phyloP scores from a whole-genome alignment of 306 rosid species.

The Vigna unguiculata region DNA sequence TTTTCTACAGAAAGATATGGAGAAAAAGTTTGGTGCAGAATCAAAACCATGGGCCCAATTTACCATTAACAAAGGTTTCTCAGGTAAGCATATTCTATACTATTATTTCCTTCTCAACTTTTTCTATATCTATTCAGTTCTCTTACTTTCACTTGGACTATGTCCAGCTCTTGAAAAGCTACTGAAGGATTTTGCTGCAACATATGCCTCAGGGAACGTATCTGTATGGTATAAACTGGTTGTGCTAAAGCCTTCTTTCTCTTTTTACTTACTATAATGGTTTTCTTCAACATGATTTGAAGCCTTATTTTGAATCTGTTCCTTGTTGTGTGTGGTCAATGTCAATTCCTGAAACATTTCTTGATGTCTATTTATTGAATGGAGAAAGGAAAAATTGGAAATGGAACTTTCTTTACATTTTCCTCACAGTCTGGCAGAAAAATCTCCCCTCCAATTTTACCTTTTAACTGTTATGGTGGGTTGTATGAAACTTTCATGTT shows the following conservation, averaged over 20 bases:
- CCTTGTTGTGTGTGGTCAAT: not conserved
- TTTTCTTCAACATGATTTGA: not conserved
- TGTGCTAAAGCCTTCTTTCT: constrained; percentile 7
- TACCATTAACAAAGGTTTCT: constrained; percentile 52
- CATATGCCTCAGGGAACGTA: constrained; percentile 51
- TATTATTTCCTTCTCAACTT: not conserved
- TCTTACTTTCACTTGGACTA: constrained; percentile 7
- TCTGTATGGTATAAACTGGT: constrained; percentile 46
- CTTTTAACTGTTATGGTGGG: not conserved
- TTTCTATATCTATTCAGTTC: not conserved
- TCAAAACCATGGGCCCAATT: constrained; percentile 44
- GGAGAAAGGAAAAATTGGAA: not conserved
- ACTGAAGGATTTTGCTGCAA: constrained; percentile 50
- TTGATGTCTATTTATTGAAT: constrained; percentile 12
- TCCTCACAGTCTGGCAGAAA: not conserved
- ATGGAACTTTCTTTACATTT: not conserved
- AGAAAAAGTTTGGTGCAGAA: constrained; percentile 51
- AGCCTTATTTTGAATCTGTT: constrained; percentile 1
- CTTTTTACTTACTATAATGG: not conserved
- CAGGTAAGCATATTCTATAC: constrained; percentile 37
- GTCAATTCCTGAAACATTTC: not conserved
- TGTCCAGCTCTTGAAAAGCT: constrained; percentile 58
- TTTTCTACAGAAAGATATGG: constrained; percentile 48
- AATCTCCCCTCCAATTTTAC: not conserved
- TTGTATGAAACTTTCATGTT: not conserved